Evolutionary conservation across 805 yeast genomes (phyloP).

Genomic region (Nakazawaea sp.): DNA sequence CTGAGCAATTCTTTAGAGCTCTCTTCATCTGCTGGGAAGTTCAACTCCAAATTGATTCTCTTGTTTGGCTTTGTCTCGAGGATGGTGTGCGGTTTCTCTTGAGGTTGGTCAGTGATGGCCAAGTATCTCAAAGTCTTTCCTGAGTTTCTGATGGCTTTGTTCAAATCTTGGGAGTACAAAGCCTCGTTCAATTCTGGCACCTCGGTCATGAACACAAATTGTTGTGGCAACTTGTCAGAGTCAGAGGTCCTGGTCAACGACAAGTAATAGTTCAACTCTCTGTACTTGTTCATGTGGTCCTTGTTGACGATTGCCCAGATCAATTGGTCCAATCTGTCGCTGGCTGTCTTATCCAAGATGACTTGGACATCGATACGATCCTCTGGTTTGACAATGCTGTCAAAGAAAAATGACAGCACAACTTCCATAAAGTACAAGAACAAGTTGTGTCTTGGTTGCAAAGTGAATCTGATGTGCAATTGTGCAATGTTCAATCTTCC

Average conservation of each 20-base stretch:
- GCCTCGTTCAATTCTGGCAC: constrained; percentile 71
- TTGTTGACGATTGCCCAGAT: constrained; percentile 84
- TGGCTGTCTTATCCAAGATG: constrained; percentile 36
- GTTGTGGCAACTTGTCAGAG: constrained; percentile 58
- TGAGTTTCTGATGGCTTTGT: constrained; percentile 21
- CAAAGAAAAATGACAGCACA: constrained; percentile 49
- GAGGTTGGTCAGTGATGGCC: constrained; percentile 79
- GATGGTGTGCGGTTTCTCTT: constrained; percentile 58
- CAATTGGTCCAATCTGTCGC: constrained; percentile 54
- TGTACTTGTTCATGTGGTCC: constrained; percentile 66
- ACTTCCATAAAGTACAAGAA: constrained; percentile 61
- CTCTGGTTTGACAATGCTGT: constrained; percentile 45
- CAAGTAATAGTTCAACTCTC: constrained; percentile 73
- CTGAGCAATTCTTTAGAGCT: constrained; percentile 43
- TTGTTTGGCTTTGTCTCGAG: constrained; percentile 48
- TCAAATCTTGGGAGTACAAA: constrained; percentile 43
- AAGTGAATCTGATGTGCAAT: constrained; percentile 51
- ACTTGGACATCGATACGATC: constrained; percentile 61
- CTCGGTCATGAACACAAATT: constrained; percentile 87
- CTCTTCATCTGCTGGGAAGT: constrained; percentile 45
- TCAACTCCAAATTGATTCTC: constrained; percentile 48
- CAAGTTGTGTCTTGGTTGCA: constrained; percentile 77
- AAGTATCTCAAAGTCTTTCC: constrained; percentile 51
- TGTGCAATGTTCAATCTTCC: constrained; percentile 77
- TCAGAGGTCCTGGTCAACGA: constrained; percentile 82